phyloP scores from a whole-genome alignment of 225 moss, liverwort and hornwort genomes.

The Thuidium tamariscinum region DNA sequence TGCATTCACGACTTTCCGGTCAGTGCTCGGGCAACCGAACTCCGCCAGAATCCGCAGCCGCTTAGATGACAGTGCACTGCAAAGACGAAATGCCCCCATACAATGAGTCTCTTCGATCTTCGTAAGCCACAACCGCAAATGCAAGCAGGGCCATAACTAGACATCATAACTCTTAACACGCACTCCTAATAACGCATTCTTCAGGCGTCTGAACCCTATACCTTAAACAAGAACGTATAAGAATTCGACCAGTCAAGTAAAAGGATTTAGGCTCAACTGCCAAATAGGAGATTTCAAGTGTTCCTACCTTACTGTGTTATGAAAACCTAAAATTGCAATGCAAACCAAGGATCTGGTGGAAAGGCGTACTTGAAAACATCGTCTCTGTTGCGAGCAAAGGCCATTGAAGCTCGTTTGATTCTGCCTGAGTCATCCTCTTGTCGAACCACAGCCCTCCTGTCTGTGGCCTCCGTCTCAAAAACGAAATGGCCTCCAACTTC shows the following conservation, averaged over 20 bases:
- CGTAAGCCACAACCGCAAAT: not conserved
- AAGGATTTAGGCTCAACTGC: not conserved
- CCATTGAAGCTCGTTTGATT: conserved; percentile 77
- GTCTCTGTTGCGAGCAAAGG: conserved; percentile 76
- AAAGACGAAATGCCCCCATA: not conserved
- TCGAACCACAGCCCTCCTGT: conserved; percentile 6
- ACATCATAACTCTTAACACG: not conserved
- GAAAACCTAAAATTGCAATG: not conserved
- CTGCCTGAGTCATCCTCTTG: conserved; percentile 27
- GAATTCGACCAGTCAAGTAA: not conserved
- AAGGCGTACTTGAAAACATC: conserved; percentile 56
- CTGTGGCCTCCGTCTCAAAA: conserved; percentile 18
- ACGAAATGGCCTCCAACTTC: conserved; percentile 33
- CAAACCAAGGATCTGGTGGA: not conserved
- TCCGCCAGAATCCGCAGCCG: conserved; percentile 57
- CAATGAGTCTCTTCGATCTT: not conserved
- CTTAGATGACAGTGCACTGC: conserved; percentile 50
- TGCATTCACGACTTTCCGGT: conserved; percentile 92
- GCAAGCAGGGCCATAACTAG: not conserved
- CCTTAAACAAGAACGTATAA: not conserved
- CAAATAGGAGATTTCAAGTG: too few relatives aligned
- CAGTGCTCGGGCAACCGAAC: conserved; percentile 81
- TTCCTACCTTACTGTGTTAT: not conserved
- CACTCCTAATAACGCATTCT: not conserved
- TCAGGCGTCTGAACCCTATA: not conserved